phyloP scores from a whole-genome alignment of 495 filamentous ascomycete species.

The Podospora bellae-mahoneyi region DNA sequence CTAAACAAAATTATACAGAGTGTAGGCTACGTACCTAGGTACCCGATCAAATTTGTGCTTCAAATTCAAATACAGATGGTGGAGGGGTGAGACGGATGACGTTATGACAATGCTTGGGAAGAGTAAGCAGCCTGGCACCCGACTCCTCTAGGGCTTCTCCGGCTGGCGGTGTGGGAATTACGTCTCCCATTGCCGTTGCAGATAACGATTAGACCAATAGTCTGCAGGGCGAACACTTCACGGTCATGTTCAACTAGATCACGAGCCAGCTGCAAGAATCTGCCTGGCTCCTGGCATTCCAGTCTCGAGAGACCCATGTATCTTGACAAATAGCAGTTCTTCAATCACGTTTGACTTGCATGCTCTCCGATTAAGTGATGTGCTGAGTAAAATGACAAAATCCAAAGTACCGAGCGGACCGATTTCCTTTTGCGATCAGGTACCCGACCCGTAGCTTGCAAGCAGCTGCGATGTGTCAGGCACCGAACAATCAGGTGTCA shows the following conservation, averaged over 20 bases:
- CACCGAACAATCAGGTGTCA: too few species aligned
- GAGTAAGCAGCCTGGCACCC: not conserved
- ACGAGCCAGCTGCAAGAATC: not conserved
- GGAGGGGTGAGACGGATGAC: not conserved
- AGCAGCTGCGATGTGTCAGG: not conserved
- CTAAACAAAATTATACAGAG: too few species aligned
- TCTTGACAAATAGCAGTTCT: not conserved
- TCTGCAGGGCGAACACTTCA: not conserved
- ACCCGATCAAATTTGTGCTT: too few species aligned
- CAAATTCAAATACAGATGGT: not conserved
- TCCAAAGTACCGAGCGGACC: not conserved
- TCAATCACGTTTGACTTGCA: not conserved
- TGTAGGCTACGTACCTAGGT: too few species aligned
- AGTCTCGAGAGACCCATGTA: not conserved
- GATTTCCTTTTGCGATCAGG: not conserved
- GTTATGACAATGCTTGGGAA: not conserved
- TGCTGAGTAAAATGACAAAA: not conserved
- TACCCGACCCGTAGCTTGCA: not conserved
- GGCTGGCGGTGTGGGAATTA: not conserved
- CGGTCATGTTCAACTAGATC: not conserved
- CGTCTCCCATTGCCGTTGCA: too few species aligned
- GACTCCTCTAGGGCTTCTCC: not conserved
- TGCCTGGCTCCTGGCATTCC: not conserved
- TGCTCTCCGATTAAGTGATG: not conserved
- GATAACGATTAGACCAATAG: not conserved